phyloP scores from a whole-genome alignment of 176 grass and related monocot genomes.

The Juncus effusus region DNA sequence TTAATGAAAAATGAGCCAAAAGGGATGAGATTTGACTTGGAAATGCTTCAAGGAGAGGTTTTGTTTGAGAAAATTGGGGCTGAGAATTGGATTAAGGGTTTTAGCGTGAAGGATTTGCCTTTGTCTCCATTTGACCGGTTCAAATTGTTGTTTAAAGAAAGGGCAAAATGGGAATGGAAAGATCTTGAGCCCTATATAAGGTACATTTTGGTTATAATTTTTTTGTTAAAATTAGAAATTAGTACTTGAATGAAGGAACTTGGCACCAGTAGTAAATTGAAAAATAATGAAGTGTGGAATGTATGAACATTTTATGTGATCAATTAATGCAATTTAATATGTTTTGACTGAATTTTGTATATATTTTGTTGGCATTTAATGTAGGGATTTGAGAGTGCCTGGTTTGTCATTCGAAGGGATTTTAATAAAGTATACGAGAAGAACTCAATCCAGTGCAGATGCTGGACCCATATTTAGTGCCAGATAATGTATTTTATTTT shows the following conservation, averaged over 20 bases:
- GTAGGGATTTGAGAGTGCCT: conserved; percentile 63
- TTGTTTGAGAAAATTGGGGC: conserved; percentile 66
- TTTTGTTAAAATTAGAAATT: conserved; percentile 8
- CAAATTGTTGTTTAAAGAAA: conserved; percentile 53
- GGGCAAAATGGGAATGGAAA: conserved; percentile 80
- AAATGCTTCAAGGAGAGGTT: conserved; percentile 90
- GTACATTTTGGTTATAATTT: conserved; percentile 24
- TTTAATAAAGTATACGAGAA: conserved; percentile 92
- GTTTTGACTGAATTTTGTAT: neutral
- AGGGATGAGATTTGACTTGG: conserved; percentile 51
- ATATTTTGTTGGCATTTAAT: neutral
- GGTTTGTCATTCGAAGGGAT: conserved; percentile 78
- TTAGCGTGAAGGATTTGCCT: conserved; percentile 62
- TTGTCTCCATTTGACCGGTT: conserved; percentile 67
- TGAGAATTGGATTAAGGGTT: conserved; percentile 78
- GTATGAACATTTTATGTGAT: conserved; percentile 1
- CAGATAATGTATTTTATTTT: conserved; percentile 39
- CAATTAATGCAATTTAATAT: neutral
- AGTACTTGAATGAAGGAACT: neutral
- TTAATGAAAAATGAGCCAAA: conserved; percentile 64
- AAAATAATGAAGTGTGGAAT: neutral
- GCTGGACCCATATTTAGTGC: conserved; percentile 71
- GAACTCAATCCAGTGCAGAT: conserved; percentile 65
- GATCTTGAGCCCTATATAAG: conserved; percentile 90
- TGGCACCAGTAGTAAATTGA: too few species aligned